Evolutionary conservation across 2,329 filamentous ascomycete species (phyloP).

Genomic region (Cladophialophora chaetospira): DNA sequence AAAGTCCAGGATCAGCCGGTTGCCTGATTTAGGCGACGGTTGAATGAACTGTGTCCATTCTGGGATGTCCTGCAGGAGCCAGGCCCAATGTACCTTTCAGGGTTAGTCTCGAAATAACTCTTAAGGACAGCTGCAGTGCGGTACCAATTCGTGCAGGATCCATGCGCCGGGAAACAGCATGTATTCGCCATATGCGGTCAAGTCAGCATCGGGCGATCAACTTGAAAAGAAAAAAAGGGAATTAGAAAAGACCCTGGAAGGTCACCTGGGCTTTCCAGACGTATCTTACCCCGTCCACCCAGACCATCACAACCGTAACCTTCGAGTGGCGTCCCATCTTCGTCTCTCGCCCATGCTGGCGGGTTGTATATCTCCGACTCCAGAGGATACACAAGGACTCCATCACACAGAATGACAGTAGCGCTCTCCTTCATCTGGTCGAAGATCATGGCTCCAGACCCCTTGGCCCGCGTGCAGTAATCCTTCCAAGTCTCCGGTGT

Average conservation of each 20-base stretch:
- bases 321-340: background rate
- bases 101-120: background rate
- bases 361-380: background rate
- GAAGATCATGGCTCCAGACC: background rate
- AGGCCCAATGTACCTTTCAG: background rate
- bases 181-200: background rate
- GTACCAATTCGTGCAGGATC: constrained; percentile 2
- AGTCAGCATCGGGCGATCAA: background rate
- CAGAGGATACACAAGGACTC: background rate
- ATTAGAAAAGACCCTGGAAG: background rate
- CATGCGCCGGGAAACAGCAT: background rate
- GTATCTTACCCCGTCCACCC: background rate
- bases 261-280: background rate
- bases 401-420: background rate
- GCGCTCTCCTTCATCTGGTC: background rate
- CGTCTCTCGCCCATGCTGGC: background rate
- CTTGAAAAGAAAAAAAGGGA: background rate
- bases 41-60: background rate
- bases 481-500: background rate
- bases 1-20: background rate
- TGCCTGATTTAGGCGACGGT: background rate
- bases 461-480: background rate
- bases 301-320: background rate
- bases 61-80: background rate
- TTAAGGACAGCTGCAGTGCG: background rate